Percentiles rank a stretch among this genome's conserved stretches.
Conservation (phyloP, 139 green algal species). For the Picochlorum sp. region DNA sequence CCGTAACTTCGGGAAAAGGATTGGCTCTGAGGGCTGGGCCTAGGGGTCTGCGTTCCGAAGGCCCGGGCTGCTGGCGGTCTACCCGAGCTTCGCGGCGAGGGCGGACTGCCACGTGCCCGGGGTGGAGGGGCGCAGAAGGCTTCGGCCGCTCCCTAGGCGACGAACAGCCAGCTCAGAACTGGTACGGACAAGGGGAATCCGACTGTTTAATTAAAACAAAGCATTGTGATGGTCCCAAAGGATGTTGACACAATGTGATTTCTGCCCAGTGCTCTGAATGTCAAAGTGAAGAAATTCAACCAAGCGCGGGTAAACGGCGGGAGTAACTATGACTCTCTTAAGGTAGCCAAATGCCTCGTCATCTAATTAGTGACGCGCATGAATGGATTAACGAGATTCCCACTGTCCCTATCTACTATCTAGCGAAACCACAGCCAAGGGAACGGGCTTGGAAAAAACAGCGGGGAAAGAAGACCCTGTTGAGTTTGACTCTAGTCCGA, state of each 20-base stretch:
- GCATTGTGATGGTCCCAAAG: slow-evolving; percentile 82
- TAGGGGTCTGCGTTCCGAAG: slow-evolving; percentile 56
- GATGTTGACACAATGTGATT: slow-evolving; percentile 95
- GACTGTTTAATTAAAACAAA: slow-evolving; percentile 98
- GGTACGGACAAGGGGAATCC: slow-evolving; percentile 91
- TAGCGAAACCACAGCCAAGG: slow-evolving; percentile 66
- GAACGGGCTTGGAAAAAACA: slow-evolving; percentile 66
- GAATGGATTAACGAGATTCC: slow-evolving; percentile 80
- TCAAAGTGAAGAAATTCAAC: slow-evolving; percentile 96
- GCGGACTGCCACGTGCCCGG: slow-evolving; percentile 45
- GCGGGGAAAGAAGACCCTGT: slow-evolving; percentile 81
- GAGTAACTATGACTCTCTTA: slow-evolving; percentile 88
- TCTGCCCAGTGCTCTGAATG: slow-evolving; percentile 94
- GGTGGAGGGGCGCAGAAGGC: slow-evolving; percentile 50
- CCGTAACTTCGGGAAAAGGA: slow-evolving; percentile 94
- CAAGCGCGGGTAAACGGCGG: slow-evolving; percentile 90
- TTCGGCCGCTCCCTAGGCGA: slow-evolving; percentile 56
- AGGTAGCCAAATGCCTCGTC: slow-evolving; percentile 63
- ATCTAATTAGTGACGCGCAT: slow-evolving; percentile 59
- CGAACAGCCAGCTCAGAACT: slow-evolving; percentile 90
- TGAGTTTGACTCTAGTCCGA: slow-evolving; percentile 82
- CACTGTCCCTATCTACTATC: slow-evolving; percentile 77
- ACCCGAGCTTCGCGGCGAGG: slow-evolving; percentile 45
- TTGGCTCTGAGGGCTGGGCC: slow-evolving; percentile 86
- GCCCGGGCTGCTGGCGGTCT: slow-evolving; percentile 50